Evolutionary conservation across 1,139 yeast genomes (phyloP), one percentile per base, ranked within the genome.

Genomic region (Suhomyces taliae): DNA sequence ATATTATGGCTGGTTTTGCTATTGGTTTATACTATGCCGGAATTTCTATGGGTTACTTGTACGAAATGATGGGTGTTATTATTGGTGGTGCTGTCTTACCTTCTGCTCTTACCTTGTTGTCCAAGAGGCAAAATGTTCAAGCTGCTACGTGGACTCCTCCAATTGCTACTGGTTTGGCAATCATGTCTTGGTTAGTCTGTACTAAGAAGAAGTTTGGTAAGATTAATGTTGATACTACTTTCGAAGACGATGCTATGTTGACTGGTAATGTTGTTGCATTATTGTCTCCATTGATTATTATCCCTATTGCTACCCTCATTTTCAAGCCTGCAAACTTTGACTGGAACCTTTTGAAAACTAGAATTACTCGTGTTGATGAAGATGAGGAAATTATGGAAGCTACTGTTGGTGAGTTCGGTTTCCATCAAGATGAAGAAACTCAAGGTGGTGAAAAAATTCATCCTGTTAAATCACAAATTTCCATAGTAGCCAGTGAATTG

Each of bases 21-120:
- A 82, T 85, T 57, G 96, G 96, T 7, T 75, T 90, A 46, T 80
- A 81, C 66, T 87, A 90, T 57, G 96, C 93, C 26, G 87, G 85
- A 15, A 84, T 90, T 42, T 81, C 89, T 29, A 85, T 90, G 88
- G 96, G 96, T 12, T 87, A 85, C 67, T 75, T 90, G 45, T 87
- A 87, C 62, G 90, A 89, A 64, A 73, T 90, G 53, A 89, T 90
- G 90, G 96, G 96, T 44, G 81, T 88, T 47, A 83, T 90, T 43
- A 88, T 90, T 55, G 87, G 95, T 27, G 83, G 95, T 47, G 96
- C 91, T 26, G 96, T 90, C 6, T 66, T 88, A 41, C 95, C 96
- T 7, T 80, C 88, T 19, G 81, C 86, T 4, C 67, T 86, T 55
- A 83, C 95, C 0, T 69, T 90, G 46, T 78, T 88, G 56, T 87